These are phyloP conservation scores for Alternaria brassicae DNA, from an alignment of 2,329 filamentous ascomycete species.

Conservation along the genomic window DNA sequence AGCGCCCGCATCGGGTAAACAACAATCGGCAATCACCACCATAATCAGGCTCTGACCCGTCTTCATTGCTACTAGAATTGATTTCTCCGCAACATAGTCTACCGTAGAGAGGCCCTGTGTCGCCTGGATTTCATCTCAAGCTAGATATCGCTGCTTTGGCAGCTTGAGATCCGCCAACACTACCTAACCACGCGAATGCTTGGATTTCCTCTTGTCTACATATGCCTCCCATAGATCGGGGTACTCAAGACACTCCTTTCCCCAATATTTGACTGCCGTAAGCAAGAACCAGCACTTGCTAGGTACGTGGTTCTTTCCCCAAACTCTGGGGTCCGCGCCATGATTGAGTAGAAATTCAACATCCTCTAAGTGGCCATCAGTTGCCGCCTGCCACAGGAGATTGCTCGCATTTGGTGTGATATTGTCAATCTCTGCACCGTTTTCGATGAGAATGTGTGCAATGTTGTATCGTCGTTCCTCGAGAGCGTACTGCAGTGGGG, in stretches of 20 bases:
- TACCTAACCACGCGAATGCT: not conserved
- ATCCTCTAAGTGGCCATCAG: not conserved
- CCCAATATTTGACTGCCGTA: not conserved
- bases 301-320: not conserved
- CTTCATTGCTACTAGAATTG: not conserved
- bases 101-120: fast-evolving
- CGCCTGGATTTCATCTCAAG: not conserved
- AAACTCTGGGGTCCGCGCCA: not conserved
- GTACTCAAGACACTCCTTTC: not conserved
- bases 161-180: not conserved
- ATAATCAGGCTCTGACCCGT: not conserved
- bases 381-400: not conserved
- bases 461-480: not conserved
- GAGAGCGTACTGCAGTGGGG: not conserved
- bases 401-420: not conserved
- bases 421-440: not conserved
- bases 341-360: not conserved
- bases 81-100: not conserved
- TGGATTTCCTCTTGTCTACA: no score
- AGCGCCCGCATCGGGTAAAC: not conserved
- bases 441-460: not conserved
- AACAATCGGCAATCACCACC: not conserved
- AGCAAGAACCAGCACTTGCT: not conserved
- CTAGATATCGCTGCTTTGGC: not conserved
- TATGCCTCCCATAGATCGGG: not conserved